Evolutionary conservation across 306 rosid genomes (phyloP), one percentile per base, ranked within the genome.

Genomic region (Vicia villosa): DNA sequence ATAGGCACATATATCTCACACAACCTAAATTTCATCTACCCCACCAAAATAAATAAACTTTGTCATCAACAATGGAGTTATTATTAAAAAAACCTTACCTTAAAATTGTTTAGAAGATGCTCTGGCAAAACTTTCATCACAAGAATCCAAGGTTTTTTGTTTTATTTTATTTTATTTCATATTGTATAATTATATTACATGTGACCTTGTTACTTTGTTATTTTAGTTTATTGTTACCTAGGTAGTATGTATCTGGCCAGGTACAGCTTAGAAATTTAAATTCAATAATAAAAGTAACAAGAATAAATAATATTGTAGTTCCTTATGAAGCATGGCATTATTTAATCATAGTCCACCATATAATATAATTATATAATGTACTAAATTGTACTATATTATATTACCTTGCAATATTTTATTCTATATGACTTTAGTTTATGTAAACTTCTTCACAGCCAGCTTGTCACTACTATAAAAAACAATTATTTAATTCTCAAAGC

Each of bases 171-270:
- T 13, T 46, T 46, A 20, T 45, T 36, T 32, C 66, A 34, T 47
- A 61, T 74, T 32, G 61, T 65, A 73, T 81, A 52, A 67, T 66
- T 64, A 71, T 42, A 11, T 51, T 66, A 77, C 80, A 76, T 61
- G 82, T 68, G 73, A 75, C 46, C 45, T 28, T 74, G 21, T 66
- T 40, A 56, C 10, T 26, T 56, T 56, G 19, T 56, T 56, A 56
- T 56, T 34, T 34, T 56, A 70, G 28, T 83, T 55, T 55, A 79
- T 73, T 60, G 42, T 59, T 45, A 66, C 15, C 79, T 78, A 57
- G 81, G 91, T 68, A 55, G 55, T 79, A 79, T 60, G 55, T 79
- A 79, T 60, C 72, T 55, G 59, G 50, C 70, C 51, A 63, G 46
- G 38, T 74, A 77, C 34, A 12, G 24, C 38, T 65, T 17, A 63